Evolutionary conservation across 2,329 filamentous ascomycete genomes (phyloP), one percentile per base, ranked within the genome.

Genomic region (Fusarium sterilihyphosum): DNA sequence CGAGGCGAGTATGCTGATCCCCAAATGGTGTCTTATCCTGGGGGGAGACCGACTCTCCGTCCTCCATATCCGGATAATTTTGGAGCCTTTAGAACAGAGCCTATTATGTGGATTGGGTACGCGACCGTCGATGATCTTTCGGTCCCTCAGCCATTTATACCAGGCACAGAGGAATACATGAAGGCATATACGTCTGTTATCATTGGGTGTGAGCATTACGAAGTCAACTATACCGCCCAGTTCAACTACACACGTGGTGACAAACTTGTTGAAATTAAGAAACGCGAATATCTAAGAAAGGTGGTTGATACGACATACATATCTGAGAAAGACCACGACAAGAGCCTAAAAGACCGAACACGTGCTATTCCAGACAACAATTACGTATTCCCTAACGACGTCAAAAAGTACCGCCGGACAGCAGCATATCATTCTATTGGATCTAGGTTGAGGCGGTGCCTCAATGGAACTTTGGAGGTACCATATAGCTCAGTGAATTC

Each of bases 81-180:
- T 2, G 72, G 64, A 0, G 57, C 41, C 0, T 73, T 77, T 4
- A 62, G 62, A 3, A 62, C 72, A 0, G 72, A 77, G 18, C 71
- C 74, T 5, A 46, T 77, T 0, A 52, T 75, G 6, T 77, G 67
- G 72, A 62, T 77, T 9, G 74, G 57, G 0, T 77, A 77, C 6
- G 44, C 44, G 2, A 52, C 53, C 0, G 29, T 60, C 0, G 17
- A 40, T 10, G 22, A 61, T 5, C 31, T n/a, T 2, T 33, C 33
- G 0, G 37, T 26, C 2, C 6, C 3, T 10, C 44, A 59, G 0
- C 44, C 47, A 0, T 0, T 1, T 0, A 1, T 0, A 0, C 29
- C 6, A 18, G 33, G 16, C 4, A 9, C 12, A 1, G n/a, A 17
- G 0, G 49, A 1, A 0, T 69, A 14, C 14, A 3, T 1, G 0